phyloP scores from a whole-genome alignment of 176 grass and related monocot genomes.

The Tillandsia leiboldiana region DNA sequence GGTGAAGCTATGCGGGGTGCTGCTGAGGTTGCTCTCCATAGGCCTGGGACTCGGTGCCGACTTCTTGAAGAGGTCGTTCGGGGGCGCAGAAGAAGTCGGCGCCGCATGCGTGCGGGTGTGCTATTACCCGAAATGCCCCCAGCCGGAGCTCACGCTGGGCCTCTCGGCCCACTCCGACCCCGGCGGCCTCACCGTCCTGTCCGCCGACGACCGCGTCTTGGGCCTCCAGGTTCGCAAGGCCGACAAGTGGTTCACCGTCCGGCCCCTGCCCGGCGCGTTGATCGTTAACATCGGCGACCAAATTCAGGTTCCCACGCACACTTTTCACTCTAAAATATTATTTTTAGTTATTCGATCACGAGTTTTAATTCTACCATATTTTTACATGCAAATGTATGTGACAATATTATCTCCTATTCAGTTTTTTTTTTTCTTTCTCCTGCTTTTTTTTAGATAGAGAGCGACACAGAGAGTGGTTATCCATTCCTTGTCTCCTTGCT shows the following conservation, averaged over 20 bases:
- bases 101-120: conserved; percentile 17
- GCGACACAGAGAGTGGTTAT: no score
- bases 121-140: conserved; percentile 41
- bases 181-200: conserved; percentile 27
- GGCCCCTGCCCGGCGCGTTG: conserved; percentile 18
- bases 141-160: conserved; percentile 37
- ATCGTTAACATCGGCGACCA: conserved; percentile 43
- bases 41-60: conserved; percentile 22
- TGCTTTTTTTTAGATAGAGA: no score
- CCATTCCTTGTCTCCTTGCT: no score
- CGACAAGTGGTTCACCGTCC: conserved; percentile 21
- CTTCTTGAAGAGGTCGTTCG: conserved; percentile 17
- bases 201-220: conserved; percentile 17
- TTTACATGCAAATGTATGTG: no score
- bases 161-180: conserved; percentile 36
- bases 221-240: conserved; percentile 32
- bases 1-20: conserved; percentile 15
- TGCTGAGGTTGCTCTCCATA: conserved; percentile 21
- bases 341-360: no score
- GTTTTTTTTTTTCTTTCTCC: no score
- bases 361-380: no score
- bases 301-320: conserved; percentile 29
- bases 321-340: no score
- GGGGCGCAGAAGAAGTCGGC: conserved; percentile 16
- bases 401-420: no score